Percentiles rank a stretch among this genome's conserved stretches.
Evolutionary conservation across 148 eudicot genomes (phyloP).

Genomic region (Rhododendron kiyosumense): DNA sequence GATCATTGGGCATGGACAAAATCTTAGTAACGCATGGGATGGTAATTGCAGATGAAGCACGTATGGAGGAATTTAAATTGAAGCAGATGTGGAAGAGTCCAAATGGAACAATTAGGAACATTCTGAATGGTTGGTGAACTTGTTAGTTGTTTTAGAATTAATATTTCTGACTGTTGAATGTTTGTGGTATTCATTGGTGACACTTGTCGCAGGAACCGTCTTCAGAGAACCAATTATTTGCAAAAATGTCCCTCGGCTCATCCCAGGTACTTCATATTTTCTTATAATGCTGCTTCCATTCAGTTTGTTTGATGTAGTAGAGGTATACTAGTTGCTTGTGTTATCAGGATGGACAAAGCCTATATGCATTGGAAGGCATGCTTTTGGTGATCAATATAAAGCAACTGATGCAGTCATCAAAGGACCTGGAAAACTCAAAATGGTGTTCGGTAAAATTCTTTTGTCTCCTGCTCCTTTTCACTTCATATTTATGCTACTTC

Average conservation of each 20-base stretch:
- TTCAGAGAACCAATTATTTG: slow-evolving; percentile 75
- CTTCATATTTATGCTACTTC: not conserved
- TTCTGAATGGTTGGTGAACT: slow-evolving; percentile 56
- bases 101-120: slow-evolving; percentile 76
- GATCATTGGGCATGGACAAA: not conserved
- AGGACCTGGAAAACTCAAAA: slow-evolving; percentile 69
- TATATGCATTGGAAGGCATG: slow-evolving; percentile 79
- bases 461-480: not conserved
- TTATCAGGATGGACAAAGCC: slow-evolving; percentile 63
- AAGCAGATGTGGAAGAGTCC: slow-evolving; percentile 84
- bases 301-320: not conserved
- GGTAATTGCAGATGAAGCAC: slow-evolving; percentile 50
- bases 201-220: slow-evolving; percentile 53
- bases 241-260: slow-evolving; percentile 66
- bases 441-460: slow-evolving; percentile 55
- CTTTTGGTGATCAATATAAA: slow-evolving; percentile 73
- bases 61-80: slow-evolving; percentile 60
- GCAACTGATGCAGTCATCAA: slow-evolving; percentile 68
- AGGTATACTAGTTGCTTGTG: not conserved
- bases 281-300: not conserved
- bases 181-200: slow-evolving; percentile 5
- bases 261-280: slow-evolving; percentile 34
- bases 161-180: not conserved
- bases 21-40: not conserved
- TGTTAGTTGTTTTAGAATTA: not conserved